Evolutionary conservation across 2,329 filamentous ascomycete genomes (phyloP).

Genomic region (Calonectria naviculata): DNA sequence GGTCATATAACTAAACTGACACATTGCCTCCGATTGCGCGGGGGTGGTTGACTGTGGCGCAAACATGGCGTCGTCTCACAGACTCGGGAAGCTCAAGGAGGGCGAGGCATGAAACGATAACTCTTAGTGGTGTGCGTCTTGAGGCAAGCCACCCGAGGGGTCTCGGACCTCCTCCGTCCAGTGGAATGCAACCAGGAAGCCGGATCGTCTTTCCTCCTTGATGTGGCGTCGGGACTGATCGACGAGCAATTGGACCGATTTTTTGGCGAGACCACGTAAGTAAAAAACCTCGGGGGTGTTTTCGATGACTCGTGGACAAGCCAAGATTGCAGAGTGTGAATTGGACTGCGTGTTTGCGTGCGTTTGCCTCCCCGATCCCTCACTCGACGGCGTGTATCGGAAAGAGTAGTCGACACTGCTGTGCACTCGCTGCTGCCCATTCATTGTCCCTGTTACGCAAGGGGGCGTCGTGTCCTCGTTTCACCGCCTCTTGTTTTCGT

Average conservation of each 20-base stretch:
- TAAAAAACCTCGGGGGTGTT: neutral
- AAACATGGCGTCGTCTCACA: neutral
- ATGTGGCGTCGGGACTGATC: neutral
- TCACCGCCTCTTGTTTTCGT: conserved; percentile 1
- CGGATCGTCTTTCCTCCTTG: neutral
- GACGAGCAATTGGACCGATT: neutral
- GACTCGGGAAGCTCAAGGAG: neutral
- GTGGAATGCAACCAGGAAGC: neutral
- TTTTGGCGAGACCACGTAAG: neutral
- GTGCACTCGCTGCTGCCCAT: neutral
- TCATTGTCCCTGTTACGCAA: neutral
- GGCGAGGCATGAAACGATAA: neutral
- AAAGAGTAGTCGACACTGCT: neutral
- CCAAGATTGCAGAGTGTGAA: neutral
- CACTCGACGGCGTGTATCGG: neutral
- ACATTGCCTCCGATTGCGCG: neutral
- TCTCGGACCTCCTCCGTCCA: neutral
- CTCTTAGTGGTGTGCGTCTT: neutral
- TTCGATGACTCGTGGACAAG: neutral
- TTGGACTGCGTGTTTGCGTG: neutral
- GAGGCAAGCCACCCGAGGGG: neutral
- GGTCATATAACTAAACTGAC: neutral
- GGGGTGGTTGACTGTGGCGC: neutral
- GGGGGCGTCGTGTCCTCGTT: neutral
- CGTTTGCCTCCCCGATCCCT: neutral